These are phyloP conservation scores for Ustilago trichophora DNA, from an alignment of 1,284 basidiomycete species.

Conservation along the genomic window DNA sequence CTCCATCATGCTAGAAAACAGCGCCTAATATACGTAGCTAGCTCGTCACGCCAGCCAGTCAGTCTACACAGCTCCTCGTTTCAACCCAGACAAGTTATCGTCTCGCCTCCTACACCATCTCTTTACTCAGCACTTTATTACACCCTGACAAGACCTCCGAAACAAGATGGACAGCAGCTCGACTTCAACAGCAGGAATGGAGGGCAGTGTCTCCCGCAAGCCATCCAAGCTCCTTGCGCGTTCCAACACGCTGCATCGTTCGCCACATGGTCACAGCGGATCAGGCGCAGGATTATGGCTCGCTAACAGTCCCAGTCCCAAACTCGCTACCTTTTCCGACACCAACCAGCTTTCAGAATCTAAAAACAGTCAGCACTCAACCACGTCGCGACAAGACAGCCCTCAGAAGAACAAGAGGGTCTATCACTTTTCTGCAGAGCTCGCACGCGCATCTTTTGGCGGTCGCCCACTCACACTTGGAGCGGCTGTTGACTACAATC, in stretches of 20 bases:
- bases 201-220: constrained; percentile 19
- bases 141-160: neutral
- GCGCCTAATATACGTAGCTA: constrained; percentile 1
- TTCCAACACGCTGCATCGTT: constrained; percentile 33
- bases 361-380: neutral
- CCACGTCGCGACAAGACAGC: neutral
- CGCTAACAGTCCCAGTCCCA: constrained; percentile 36
- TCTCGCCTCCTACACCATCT: neutral
- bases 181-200: constrained; percentile 5
- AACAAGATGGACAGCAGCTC: constrained; percentile 20
- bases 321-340: constrained; percentile 6
- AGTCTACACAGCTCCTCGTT: neutral
- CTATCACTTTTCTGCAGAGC: constrained; percentile 41
- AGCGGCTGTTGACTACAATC: constrained; percentile 9
- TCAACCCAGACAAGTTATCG: neutral
- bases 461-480: constrained; percentile 16
- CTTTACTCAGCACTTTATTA: neutral
- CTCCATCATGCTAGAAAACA: constrained; percentile 1
- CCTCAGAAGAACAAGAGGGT: constrained; percentile 8
- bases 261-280: constrained; percentile 43
- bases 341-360: no score
- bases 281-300: constrained; percentile 46
- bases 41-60: neutral
- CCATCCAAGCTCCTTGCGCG: constrained; percentile 34
- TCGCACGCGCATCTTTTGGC: constrained; percentile 28